Percentiles rank a stretch among this genome's conserved stretches.
phyloP scores from a whole-genome alignment of 169 alveolate genomes.

The Eimeria mitis region DNA sequence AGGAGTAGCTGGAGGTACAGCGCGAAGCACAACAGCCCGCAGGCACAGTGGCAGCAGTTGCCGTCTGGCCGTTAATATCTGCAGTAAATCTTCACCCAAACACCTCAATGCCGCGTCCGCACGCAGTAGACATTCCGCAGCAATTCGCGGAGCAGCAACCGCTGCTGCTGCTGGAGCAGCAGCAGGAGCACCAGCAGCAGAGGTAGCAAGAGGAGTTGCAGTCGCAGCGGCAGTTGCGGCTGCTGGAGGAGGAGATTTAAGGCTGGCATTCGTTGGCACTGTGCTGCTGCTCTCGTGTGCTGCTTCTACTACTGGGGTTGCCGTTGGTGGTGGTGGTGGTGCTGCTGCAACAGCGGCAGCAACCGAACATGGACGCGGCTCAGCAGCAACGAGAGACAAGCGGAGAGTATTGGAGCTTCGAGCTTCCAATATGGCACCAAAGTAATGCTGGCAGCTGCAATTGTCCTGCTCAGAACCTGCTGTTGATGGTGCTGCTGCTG shows the following conservation, averaged over 20 bases:
- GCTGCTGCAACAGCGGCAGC: background rate
- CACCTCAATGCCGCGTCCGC: background rate
- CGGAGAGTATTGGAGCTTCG: background rate
- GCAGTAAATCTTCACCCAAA: conserved; percentile 24
- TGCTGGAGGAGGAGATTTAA: background rate
- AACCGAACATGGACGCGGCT: background rate
- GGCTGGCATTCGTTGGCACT: background rate
- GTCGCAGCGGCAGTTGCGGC: background rate
- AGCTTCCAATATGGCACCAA: conserved; percentile 16
- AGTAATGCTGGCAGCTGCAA: conserved; percentile 7
- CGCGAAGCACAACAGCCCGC: conserved; percentile 19
- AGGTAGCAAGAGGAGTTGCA: background rate
- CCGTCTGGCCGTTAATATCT: background rate
- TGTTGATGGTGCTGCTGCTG: background rate
- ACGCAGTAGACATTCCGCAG: background rate
- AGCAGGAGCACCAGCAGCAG: background rate
- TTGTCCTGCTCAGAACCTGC: conserved; percentile 23
- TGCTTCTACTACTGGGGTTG: background rate
- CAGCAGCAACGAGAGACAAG: conserved; percentile 21
- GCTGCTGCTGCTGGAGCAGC: background rate
- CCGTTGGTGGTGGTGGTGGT: background rate
- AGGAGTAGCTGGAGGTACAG: background rate
- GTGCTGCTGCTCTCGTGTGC: background rate
- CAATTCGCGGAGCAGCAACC: conserved; percentile 16
- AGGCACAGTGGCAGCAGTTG: conserved; percentile 31